Conservation (phyloP, 1,284 basidiomycete species). For the Kwoniella shivajii region DNA sequence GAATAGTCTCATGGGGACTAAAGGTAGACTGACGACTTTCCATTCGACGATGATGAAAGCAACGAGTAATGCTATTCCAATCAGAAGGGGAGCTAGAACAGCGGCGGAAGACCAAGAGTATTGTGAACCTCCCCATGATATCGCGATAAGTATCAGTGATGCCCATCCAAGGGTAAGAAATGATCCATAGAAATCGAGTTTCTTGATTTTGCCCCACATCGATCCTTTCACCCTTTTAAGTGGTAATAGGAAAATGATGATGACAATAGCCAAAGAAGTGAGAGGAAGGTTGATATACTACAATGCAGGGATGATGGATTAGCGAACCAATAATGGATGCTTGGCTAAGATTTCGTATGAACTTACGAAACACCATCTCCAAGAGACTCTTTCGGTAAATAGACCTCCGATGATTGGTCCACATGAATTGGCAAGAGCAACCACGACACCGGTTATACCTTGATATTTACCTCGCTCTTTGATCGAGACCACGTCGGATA, state of each 20-base stretch:
- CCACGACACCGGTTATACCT: slow-evolving; percentile 47
- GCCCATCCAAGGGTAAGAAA: slow-evolving; percentile 65
- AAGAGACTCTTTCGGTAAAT: slow-evolving; percentile 54
- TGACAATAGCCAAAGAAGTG: slow-evolving; percentile 59
- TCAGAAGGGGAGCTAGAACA: slow-evolving; percentile 65
- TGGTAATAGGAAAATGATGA: slow-evolving; percentile 66
- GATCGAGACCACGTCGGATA: slow-evolving; percentile 49
- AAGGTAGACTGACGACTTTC: slow-evolving; percentile 67
- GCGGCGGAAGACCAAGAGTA: slow-evolving; percentile 68
- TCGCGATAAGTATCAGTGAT: slow-evolving; percentile 65
- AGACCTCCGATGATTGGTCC: slow-evolving; percentile 54
- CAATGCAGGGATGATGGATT: slow-evolving; percentile 20
- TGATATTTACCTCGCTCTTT: slow-evolving; percentile 56
- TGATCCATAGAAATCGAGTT: slow-evolving; percentile 68
- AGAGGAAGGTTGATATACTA: slow-evolving; percentile 67
- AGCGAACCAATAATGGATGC: not conserved
- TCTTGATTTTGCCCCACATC: slow-evolving; percentile 64
- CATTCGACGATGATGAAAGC: slow-evolving; percentile 73
- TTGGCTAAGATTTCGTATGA: not conserved
- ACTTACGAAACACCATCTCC: slow-evolving; percentile 57
- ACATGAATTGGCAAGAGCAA: slow-evolving; percentile 46
- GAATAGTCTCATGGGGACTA: slow-evolving; percentile 74
- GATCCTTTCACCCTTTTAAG: slow-evolving; percentile 66
- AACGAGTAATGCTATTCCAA: slow-evolving; percentile 61
- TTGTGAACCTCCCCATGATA: slow-evolving; percentile 74